Conservation (phyloP, 2,329 filamentous ascomycete genomes). For the Monilinia fructicola region DNA sequence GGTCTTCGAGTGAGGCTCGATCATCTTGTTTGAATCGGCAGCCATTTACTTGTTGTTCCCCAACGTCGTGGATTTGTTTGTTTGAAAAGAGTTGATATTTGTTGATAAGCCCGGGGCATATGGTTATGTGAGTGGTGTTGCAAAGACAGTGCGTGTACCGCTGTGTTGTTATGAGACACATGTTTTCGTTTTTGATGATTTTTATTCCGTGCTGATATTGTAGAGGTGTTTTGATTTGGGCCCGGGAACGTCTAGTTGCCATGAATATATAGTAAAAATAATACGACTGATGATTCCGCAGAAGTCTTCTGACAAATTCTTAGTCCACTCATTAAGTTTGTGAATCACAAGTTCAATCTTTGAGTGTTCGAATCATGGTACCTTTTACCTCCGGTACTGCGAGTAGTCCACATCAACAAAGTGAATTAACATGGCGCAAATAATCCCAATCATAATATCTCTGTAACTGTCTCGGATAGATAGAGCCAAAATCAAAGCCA, state of each 20-base stretch:
- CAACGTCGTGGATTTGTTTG: neutral
- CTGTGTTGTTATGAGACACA: slow-evolving; percentile 17
- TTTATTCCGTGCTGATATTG: neutral
- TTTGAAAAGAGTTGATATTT: neutral
- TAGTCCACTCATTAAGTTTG: too few species aligned
- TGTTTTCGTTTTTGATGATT: neutral
- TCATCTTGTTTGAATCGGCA: slow-evolving; percentile 9
- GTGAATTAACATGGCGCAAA: neutral
- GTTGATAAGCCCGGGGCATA: slow-evolving; percentile 1
- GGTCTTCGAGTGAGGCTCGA: neutral
- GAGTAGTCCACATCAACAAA: neutral
- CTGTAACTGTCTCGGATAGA: too few species aligned
- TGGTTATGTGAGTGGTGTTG: neutral
- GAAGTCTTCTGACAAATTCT: neutral
- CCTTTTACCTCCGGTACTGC: neutral
- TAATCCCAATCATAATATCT: too few species aligned
- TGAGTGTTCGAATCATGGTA: neutral
- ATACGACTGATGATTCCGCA: neutral
- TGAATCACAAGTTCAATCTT: slow-evolving; percentile 15
- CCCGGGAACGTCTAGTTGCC: neutral
- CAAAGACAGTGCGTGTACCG: slow-evolving; percentile 1
- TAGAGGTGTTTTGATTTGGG: neutral
- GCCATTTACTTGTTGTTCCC: neutral
- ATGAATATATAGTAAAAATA: neutral
- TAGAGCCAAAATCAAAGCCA: too few species aligned